Base-by-base conservation (phyloP, 2,329 filamentous ascomycete genomes). In the Colletotrichum nymphaeae region DNA sequence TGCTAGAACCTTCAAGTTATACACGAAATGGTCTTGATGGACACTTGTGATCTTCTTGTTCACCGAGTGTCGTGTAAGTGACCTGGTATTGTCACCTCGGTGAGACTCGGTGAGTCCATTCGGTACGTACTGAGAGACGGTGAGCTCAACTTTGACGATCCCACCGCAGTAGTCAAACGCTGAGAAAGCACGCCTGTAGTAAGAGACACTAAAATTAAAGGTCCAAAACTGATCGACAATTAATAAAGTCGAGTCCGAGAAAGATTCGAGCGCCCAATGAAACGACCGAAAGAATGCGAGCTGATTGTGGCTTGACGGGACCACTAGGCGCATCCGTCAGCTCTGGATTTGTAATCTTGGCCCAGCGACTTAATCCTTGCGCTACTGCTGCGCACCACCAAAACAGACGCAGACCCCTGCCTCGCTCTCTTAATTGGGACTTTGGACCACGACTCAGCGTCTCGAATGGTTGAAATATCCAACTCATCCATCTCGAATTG, bases 271-370 rank as follows among this genome's bases (percentile, higher is more conserved):
- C 42, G 19, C 24, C 22, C n/a, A 14, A 24, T 24, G 22, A 30
- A 49, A 49, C 22, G 16, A 49, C 28, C 7, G 24, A 63, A 16
- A 1, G 16, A 16, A 12, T 14, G 35, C 24, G 11, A 49, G 42
- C 42, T 49, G 16, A 19, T 8, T 57, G 63, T 65, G 63, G 63
- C 63, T 56, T 57, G 53, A 28, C 37, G 22, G 52, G 32, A 7
- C 49, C 22, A 16, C 30, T 53, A 4, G 12, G 14, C 32, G 2
- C 24, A 42, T 42, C 32, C 19, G 55, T 57, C n/a, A 8, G 16
- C 14, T 64, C 9, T 46, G 52, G 52, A 65, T 65, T 65, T 57
- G 63, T 65, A 65, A 65, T 65, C 63, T 28, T 7, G 30, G 16
- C 37, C 37, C 62, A 16, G 8, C 62, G 12, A 37, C 22, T 24